phyloP scores from a whole-genome alignment of 2,329 filamentous ascomycete genomes.

The Fusarium subglutinans region DNA sequence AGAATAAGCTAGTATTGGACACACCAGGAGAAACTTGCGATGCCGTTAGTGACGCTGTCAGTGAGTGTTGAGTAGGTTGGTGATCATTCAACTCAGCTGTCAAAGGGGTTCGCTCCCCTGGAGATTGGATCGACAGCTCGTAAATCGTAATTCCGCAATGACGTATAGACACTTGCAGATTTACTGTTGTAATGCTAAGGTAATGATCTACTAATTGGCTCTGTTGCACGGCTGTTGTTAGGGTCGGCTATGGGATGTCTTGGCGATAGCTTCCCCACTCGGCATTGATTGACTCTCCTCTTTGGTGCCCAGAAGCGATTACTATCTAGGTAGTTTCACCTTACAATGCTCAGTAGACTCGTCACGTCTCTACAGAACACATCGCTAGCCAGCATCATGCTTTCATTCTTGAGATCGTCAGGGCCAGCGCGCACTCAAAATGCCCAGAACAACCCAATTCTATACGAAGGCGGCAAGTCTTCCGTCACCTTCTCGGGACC shows the following conservation, averaged over 20 bases:
- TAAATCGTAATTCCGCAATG: not conserved
- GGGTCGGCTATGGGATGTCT: not conserved
- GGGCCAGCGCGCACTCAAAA: not conserved
- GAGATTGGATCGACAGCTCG: too few species aligned
- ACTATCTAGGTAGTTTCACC: not conserved
- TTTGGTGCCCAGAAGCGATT: not conserved
- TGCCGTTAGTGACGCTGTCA: not conserved
- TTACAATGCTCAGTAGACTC: not conserved
- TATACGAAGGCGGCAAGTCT: not conserved
- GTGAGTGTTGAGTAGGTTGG: not conserved
- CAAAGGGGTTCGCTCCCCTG: not conserved
- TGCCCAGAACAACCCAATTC: not conserved
- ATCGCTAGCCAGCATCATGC: not conserved
- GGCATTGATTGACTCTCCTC: not conserved
- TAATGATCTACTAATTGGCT: not conserved
- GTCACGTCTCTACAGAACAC: too few species aligned
- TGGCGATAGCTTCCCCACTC: not conserved
- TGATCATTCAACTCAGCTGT: not conserved
- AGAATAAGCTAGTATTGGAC: too few species aligned
- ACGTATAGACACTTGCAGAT: not conserved
- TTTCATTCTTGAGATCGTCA: not conserved
- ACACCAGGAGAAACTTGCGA: rapidly evolving
- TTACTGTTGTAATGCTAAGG: not conserved
- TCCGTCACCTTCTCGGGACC: not conserved
- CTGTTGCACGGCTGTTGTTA: not conserved